Base-by-base conservation (phyloP, 139 green algal species). In the Chlorella sp. region DNA sequence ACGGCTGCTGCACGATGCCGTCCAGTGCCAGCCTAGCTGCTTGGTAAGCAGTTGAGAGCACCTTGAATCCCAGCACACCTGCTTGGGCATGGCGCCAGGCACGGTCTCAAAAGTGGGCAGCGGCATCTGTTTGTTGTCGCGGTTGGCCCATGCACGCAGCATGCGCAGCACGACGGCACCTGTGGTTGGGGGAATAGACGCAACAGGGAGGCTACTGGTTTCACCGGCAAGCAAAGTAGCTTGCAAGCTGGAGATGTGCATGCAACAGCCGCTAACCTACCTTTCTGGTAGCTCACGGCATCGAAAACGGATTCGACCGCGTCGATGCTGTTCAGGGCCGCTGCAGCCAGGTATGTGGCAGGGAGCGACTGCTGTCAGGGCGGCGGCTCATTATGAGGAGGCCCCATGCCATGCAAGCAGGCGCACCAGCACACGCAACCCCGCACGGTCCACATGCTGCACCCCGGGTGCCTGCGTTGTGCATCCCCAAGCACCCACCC, bases 131-230 rank as follows among this genome's bases (percentile, higher is more conserved):
- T 3, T 9, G 28, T 34, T 69, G 30, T 81, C 79, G 60, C 80
- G 73, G 36, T 91, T 93, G 11, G 97, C 68, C 88, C 92, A 96
- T 13, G 95, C 91, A 0, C 94, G 89, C 83, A 99, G 90, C 95
- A 98, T 98, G 74, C 95, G 92, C 68, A 99, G 90, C 71, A 99
- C 91, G 17, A 91, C 88, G 13, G 5, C 87, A 90, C 74, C 69
- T 75, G 69, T 32, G 34, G 55, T 17, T 9, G 64, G 16, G 41
- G n/a, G 7, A 7, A 60, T n/a, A n/a, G n/a, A n/a, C n/a, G n/a
- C n/a, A n/a, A n/a, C n/a, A n/a, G n/a, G n/a, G n/a, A n/a, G n/a
- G n/a, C n/a, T n/a, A n/a, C n/a, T n/a, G n/a, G n/a, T n/a, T n/a
- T n/a, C n/a, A n/a, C n/a, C n/a, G n/a, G n/a, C n/a, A n/a, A n/a